Base-by-base conservation (phyloP, 108 stramenopile species). In the Nitzschia palea region DNA sequence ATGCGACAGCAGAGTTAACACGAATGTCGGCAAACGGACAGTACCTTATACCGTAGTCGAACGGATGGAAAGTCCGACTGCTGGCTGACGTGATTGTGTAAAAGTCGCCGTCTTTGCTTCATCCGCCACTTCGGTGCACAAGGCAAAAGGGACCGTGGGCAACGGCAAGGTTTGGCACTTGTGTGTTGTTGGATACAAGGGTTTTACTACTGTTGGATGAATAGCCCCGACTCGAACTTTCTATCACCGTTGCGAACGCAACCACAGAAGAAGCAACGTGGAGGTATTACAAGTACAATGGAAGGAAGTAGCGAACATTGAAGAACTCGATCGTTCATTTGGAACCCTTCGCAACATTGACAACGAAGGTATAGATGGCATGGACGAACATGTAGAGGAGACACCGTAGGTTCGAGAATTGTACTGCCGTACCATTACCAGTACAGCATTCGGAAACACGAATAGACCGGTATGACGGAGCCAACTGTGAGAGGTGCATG, bases 271-370 rank as follows among this genome's bases (percentile, higher is more conserved):
- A 74, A 74, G 40, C 73, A 67, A 67, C 65, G 73, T 9, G 65
- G 73, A n/a, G 73, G 73, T n/a, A 18, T 32, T n/a, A 74, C 73
- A 25, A 65, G 55, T 6, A 5, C 56, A 81, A 0, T 91, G 85
- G 86, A 67, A 68, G 44, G 64, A 71, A 12, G 78, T 74, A 56
- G 74, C 70, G 25, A 62, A 86, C 76, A 78, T 87, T 2, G 85
- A 89, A 23, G 76, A 80, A 20, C 68, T 73, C 70, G 80, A 83
- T 59, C 57, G 80, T 10, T 73, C 79, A 17, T 61, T 93, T 25
- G 91, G 91, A 26, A 70, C 55, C 45, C 77, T 88, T 23, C 78
- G 74, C 25, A 89, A 84, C 55, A 88, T 93, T 66, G 91, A 93
- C 71, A 73, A 61, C n/a, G 72, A 86, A 45, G 91, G 84, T 9